Percentiles rank a stretch among this genome's conserved stretches.
Evolutionary conservation across 2,329 filamentous ascomycete genomes (phyloP).

Genomic region (Gaeumannomyces tritici): DNA sequence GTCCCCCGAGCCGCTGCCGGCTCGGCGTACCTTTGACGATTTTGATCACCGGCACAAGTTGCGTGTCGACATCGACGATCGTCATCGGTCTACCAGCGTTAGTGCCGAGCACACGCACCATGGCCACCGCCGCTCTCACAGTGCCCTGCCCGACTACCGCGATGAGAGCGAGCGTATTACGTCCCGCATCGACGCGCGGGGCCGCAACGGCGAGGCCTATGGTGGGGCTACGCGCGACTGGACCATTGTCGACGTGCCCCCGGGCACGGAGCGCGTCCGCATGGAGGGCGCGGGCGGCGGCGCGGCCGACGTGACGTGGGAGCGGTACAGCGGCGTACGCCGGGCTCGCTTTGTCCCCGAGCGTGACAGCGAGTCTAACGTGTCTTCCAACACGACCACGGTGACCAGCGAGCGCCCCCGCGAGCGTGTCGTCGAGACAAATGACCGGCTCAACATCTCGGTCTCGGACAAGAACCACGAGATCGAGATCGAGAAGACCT

Average conservation of each 20-base stretch:
- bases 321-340: conserved; percentile 68
- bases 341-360: conserved; percentile 66
- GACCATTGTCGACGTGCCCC: conserved; percentile 75
- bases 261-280: conserved; percentile 70
- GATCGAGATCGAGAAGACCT: conserved; percentile 45
- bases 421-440: conserved; percentile 12
- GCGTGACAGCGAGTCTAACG: conserved; percentile 35
- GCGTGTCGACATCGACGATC: conserved; percentile 30
- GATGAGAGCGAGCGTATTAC: conserved; percentile 55
- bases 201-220: conserved; percentile 62
- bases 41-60: conserved; percentile 40
- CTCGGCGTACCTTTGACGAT: conserved; percentile 36
- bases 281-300: conserved; percentile 72
- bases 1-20: background rate
- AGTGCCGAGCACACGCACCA: conserved; percentile 17
- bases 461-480: conserved; percentile 35
- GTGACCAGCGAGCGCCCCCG: conserved; percentile 18
- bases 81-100: conserved; percentile 7
- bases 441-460: conserved; percentile 33
- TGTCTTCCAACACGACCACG: conserved; percentile 9
- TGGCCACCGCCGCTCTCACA: conserved; percentile 37
- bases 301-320: conserved; percentile 69
- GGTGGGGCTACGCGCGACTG: conserved; percentile 68
- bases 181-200: conserved; percentile 45
- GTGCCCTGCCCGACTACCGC: conserved; percentile 32